Percentiles rank a stretch among this genome's conserved stretches.
These are phyloP conservation scores for Thraustochytrium striatum DNA, from an alignment of 352 stramenopile genomes.

Conservation along the genomic window DNA sequence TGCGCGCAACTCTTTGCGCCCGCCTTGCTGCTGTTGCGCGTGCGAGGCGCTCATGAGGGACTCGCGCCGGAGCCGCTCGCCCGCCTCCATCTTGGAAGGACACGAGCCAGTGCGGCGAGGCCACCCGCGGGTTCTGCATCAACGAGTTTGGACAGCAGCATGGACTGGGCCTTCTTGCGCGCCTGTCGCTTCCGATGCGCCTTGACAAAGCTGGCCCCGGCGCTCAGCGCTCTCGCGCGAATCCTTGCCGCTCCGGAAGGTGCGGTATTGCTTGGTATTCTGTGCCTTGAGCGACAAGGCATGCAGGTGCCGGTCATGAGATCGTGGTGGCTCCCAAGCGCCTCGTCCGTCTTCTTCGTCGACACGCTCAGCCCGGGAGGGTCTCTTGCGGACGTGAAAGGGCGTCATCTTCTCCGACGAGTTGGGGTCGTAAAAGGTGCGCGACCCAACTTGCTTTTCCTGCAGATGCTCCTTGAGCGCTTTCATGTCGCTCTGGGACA, in stretches of 20 bases:
- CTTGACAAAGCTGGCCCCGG: neutral
- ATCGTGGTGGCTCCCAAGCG: neutral
- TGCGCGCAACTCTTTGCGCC: no score
- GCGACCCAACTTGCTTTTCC: neutral
- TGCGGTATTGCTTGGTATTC: slow-evolving; percentile 34
- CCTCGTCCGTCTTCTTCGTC: slow-evolving; percentile 19
- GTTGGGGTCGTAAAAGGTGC: slow-evolving; percentile 17
- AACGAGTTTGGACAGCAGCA: neutral
- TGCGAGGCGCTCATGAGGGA: no score
- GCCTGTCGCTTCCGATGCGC: neutral
- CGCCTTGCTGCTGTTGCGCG: no score
- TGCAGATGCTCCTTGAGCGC: neutral
- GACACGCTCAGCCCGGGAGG: slow-evolving; percentile 5
- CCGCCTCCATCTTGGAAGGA: neutral
- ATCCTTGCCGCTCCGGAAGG: slow-evolving; percentile 3
- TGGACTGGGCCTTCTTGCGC: neutral
- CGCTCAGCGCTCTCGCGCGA: neutral
- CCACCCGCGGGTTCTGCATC: neutral
- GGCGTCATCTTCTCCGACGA: neutral
- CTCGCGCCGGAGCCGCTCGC: neutral
- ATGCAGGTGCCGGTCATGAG: slow-evolving; percentile 31
- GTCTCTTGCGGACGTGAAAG: neutral
- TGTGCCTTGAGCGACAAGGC: slow-evolving; percentile 15
- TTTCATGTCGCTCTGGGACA: neutral
- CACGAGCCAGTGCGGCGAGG: neutral